These are phyloP conservation scores for Magnaporthiopsis incrustans DNA, from an alignment of 2,329 filamentous ascomycete genomes.

Conservation along the genomic window DNA sequence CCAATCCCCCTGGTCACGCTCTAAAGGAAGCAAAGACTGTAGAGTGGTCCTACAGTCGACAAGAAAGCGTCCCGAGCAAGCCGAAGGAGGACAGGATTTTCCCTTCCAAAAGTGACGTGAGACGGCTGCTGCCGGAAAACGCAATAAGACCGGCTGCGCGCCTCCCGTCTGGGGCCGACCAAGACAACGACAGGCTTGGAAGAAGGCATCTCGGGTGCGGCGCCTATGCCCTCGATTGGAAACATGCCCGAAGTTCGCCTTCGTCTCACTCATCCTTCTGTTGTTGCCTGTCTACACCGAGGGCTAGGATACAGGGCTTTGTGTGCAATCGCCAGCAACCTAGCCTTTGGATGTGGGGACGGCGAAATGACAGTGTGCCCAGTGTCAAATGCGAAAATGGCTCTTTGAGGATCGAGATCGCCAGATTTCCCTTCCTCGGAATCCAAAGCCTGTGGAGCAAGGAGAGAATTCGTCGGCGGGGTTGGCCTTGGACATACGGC, in stretches of 20 bases:
- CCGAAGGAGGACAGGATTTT: not conserved
- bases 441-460: not conserved
- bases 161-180: not conserved
- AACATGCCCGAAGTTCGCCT: not conserved
- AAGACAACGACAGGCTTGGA: not conserved
- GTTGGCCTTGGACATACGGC: not conserved
- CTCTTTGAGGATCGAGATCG: not conserved
- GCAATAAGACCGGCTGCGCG: not conserved
- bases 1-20: not conserved
- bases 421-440: not conserved
- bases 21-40: not conserved
- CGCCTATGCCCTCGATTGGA: not conserved
- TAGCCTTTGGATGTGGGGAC: not conserved
- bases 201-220: not conserved
- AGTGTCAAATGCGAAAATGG: not conserved
- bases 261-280: not conserved
- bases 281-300: not conserved
- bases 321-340: too few species aligned
- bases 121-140: not conserved
- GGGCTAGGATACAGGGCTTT: not conserved
- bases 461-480: too few species aligned
- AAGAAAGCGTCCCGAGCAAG: not conserved
- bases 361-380: not conserved
- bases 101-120: not conserved
- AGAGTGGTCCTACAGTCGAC: not conserved